Conservation (phyloP, 139 green algal species). For the Yamagishiella unicocca region DNA sequence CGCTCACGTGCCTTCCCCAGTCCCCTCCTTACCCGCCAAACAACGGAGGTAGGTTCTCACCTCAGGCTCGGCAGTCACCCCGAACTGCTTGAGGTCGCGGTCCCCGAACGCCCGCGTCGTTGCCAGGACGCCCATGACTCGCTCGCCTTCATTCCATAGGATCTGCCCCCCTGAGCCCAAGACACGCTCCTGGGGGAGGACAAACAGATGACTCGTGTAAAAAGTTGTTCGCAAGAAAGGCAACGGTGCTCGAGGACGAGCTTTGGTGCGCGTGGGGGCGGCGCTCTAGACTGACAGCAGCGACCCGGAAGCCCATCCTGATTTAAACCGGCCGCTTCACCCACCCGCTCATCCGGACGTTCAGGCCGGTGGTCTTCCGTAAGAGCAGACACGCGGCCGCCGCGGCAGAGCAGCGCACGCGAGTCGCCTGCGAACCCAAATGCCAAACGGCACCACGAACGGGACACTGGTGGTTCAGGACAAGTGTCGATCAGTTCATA, state of each 20-base stretch:
- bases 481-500: no score
- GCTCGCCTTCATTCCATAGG: conserved; percentile 54
- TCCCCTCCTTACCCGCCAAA: no score
- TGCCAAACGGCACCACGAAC: not conserved
- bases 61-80: conserved; percentile 65
- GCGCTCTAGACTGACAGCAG: not conserved
- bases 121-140: conserved; percentile 78
- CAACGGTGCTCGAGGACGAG: no score
- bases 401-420: conserved; percentile 60
- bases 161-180: conserved; percentile 62
- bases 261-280: no score
- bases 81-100: conserved; percentile 70
- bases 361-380: conserved; percentile 75
- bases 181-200: conserved; percentile 66
- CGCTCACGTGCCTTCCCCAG: no score
- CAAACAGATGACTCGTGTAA: no score
- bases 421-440: conserved; percentile 66
- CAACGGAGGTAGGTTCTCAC: no score
- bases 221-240: no score
- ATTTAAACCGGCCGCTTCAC: no score
- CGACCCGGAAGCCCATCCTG: not conserved
- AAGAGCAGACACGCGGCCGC: conserved; percentile 47
- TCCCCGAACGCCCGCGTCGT: conserved; percentile 78
- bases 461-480: no score
- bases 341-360: conserved; percentile 64